Evolutionary conservation across 345 rosid genomes (phyloP).

Genomic region (Euphorbia peplus): DNA sequence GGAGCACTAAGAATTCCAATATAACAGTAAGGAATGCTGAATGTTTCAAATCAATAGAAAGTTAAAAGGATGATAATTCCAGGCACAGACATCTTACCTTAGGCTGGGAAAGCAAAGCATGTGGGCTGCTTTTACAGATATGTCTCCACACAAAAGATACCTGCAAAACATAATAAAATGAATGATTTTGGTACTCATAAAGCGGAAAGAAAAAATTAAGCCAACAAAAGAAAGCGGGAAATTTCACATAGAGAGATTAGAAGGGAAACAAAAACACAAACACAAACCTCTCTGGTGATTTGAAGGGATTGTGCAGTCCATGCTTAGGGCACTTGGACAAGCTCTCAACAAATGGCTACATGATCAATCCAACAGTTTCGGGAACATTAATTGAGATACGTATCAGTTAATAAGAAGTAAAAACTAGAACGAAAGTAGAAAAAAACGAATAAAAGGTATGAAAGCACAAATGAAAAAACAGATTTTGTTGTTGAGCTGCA

Average conservation of each 20-base stretch:
- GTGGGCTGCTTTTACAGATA: conserved; percentile 80
- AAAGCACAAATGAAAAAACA: background rate
- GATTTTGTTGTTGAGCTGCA: background rate
- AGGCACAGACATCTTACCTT: conserved; percentile 44
- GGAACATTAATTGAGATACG: conserved; percentile 1
- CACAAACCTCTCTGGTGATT: conserved; percentile 83
- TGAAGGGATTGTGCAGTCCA: conserved; percentile 97
- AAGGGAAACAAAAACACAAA: too few species aligned
- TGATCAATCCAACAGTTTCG: conserved; percentile 25
- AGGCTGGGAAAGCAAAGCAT: conserved; percentile 88
- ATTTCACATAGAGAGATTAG: too few species aligned
- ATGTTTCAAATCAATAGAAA: conserved; percentile 1
- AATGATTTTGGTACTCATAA: background rate
- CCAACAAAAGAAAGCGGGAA: background rate
- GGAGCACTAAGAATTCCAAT: background rate
- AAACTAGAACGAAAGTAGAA: background rate
- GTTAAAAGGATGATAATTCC: conserved; percentile 1
- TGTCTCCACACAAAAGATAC: conserved; percentile 88
- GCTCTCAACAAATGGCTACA: conserved; percentile 95
- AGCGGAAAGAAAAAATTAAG: background rate
- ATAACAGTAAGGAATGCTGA: background rate
- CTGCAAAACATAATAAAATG: conserved; percentile 29
- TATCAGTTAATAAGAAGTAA: too few species aligned
- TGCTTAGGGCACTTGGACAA: conserved; percentile 90
- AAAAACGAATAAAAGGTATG: background rate